phyloP scores from a whole-genome alignment of 2,329 filamentous ascomycete genomes.

The Aureobasidium sp. region DNA sequence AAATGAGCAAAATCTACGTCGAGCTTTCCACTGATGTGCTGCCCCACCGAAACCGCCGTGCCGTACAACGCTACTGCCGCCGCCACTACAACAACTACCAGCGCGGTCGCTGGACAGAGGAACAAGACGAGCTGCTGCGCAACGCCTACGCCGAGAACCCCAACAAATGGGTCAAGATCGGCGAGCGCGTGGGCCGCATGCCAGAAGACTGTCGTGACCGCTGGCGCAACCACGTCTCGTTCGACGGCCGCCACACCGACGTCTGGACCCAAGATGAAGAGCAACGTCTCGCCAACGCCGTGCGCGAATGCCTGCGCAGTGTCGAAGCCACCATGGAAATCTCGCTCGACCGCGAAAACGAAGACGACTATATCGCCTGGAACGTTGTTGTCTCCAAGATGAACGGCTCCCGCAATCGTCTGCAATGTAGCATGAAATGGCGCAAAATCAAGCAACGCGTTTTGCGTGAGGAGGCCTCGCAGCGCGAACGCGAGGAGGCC shows the following conservation, averaged over 20 bases:
- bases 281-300: conserved; percentile 43
- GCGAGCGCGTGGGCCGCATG: conserved; percentile 55
- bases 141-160: conserved; percentile 42
- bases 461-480: conserved; percentile 18
- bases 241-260: conserved; percentile 47
- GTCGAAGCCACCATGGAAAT: conserved; percentile 27
- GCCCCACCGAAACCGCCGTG: conserved; percentile 17
- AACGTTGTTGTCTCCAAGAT: conserved; percentile 56
- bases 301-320: conserved; percentile 45
- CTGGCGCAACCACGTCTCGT: conserved; percentile 61
- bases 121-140: conserved; percentile 51
- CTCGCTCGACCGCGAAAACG: conserved; percentile 31
- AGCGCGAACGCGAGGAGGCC: conserved; percentile 19
- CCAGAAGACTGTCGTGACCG: conserved; percentile 62
- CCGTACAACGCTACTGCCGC: conserved; percentile 43
- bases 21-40: neutral
- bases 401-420: conserved; percentile 53
- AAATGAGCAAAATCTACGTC: conserved; percentile 10
- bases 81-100: conserved; percentile 59
- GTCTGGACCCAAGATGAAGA: conserved; percentile 59
- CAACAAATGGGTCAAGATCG: conserved; percentile 57
- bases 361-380: conserved; percentile 59
- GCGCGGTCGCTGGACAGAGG: conserved; percentile 52
- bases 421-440: conserved; percentile 66
- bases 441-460: conserved; percentile 38